Evolutionary conservation across 352 stramenopile genomes (phyloP).

Genomic region (Phytophthora agathidicida): DNA sequence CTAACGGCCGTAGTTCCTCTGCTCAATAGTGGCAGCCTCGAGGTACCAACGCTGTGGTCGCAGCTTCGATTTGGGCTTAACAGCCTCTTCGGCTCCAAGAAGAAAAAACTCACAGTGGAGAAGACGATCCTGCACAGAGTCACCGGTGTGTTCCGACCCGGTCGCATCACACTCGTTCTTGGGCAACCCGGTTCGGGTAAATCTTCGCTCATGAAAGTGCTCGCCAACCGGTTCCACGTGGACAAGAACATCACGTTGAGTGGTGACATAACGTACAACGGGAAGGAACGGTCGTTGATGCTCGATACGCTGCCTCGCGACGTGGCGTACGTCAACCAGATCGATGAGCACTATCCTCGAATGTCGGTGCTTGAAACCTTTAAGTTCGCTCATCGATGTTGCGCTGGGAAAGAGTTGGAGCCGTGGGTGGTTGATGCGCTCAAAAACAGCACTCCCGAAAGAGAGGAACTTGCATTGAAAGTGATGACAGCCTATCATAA

Average conservation of each 20-base stretch:
- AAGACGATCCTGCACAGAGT: slow-evolving; percentile 51
- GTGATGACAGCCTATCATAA: slow-evolving; percentile 37
- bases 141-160: slow-evolving; percentile 45
- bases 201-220: slow-evolving; percentile 40
- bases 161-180: slow-evolving; percentile 58
- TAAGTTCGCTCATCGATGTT: slow-evolving; percentile 50
- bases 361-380: slow-evolving; percentile 52
- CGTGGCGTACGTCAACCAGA: slow-evolving; percentile 58
- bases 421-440: slow-evolving; percentile 28
- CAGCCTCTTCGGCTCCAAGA: slow-evolving; percentile 13
- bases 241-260: slow-evolving; percentile 37
- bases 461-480: slow-evolving; percentile 37
- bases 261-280: slow-evolving; percentile 51
- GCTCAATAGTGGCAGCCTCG: slow-evolving; percentile 26
- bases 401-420: slow-evolving; percentile 35
- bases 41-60: slow-evolving; percentile 46
- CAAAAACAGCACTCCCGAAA: slow-evolving; percentile 26
- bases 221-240: slow-evolving; percentile 51
- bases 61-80: slow-evolving; percentile 36
- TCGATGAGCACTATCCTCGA: slow-evolving; percentile 12
- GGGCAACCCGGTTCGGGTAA: too few relatives aligned
- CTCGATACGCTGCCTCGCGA: slow-evolving; percentile 40
- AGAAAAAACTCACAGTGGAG: slow-evolving; percentile 33
- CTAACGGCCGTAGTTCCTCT: slow-evolving; percentile 38
- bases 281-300: slow-evolving; percentile 32